Evolutionary conservation across 148 eudicot genomes (phyloP), one percentile per base, ranked within the genome.

Genomic region (Silene conica): DNA sequence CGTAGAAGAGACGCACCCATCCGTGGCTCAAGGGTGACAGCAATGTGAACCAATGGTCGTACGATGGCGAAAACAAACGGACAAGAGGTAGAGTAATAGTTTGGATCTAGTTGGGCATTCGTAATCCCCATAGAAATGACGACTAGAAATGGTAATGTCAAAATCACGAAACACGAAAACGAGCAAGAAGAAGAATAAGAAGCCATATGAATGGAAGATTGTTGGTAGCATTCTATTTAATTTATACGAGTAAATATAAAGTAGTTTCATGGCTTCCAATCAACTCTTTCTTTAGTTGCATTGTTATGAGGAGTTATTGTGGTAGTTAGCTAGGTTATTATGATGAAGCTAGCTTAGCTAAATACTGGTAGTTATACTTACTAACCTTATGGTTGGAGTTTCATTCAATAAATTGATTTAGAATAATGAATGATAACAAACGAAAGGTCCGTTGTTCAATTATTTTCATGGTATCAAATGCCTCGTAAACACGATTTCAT

Each of bases 1-100:
- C 98, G 96, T 69, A 92, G 92, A 11, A 92, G 90, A 59, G 98
- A 92, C 23, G 98, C 98, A 3, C 96, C 98, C 92, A 90, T 92
- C 0, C 98, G 88, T 10, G 93, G 77, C 76, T 92, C 96, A 6
- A 85, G 85, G 5, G 67, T 14, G 11, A 92, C 77, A 2, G 98
- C 96, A 11, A 87, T 77, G 18, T 74, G 75, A 22, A 89, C 90
- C 2, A 73, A 86, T 0, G 87, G 76, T 34, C 65, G 72, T 41
- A 92, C 85, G 2, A 86, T 80, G 23, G 80, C 11, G 2, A 73
- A 65, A 7, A 92, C 85, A 0, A 86, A 79, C 0, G 98, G 98
- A 48, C 98, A 92, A 28, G 93, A 77, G 15, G 48, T 82, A 12
- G 88, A 85, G 85, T 92, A 90, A 77, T 79, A 89, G 73, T 69